A percentile compares a stretch with the other conserved stretches of the same genome.
Conservation (phyloP, 768 basidiomycete species). For the Sistotremastrum suecicum region DNA sequence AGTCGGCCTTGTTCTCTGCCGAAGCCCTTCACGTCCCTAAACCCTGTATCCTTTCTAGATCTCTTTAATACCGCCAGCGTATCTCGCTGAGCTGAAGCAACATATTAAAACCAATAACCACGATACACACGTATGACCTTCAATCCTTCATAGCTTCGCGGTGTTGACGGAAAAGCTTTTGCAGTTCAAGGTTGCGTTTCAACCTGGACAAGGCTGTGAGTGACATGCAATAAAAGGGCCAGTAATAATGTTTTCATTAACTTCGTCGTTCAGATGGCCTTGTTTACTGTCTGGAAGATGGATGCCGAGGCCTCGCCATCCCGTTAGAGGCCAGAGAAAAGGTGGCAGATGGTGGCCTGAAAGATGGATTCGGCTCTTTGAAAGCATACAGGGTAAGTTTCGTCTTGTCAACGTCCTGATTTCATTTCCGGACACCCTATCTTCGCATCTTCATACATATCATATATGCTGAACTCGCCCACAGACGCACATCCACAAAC, state of each 20-base stretch:
- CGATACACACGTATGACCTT: conserved; percentile 11
- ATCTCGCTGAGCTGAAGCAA: conserved; percentile 12
- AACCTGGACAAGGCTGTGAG: conserved; percentile 28
- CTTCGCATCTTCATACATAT: not conserved
- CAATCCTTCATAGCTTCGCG: not conserved
- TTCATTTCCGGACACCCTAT: not conserved
- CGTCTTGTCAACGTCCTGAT: no score
- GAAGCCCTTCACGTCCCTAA: not conserved
- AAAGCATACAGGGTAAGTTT: conserved; percentile 30
- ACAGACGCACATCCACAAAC: conserved; percentile 6
- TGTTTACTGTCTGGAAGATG: conserved; percentile 32
- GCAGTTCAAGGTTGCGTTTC: conserved; percentile 25
- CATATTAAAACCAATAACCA: conserved; percentile 9
- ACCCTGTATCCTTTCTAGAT: not conserved
- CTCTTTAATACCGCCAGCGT: conserved; percentile 7
- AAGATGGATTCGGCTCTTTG: conserved; percentile 32
- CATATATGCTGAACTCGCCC: not conserved
- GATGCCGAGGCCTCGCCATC: conserved; percentile 23
- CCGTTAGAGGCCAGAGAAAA: conserved; percentile 17
- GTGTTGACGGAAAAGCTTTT: not conserved
- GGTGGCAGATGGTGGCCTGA: conserved; percentile 25
- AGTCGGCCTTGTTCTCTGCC: no score
- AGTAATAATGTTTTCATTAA: conserved; percentile 2
- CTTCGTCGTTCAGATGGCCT: conserved; percentile 22
- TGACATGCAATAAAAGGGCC: conserved; percentile 4